phyloP scores from a whole-genome alignment of 768 basidiomycete genomes.

The Macrolepiota dolichaula region DNA sequence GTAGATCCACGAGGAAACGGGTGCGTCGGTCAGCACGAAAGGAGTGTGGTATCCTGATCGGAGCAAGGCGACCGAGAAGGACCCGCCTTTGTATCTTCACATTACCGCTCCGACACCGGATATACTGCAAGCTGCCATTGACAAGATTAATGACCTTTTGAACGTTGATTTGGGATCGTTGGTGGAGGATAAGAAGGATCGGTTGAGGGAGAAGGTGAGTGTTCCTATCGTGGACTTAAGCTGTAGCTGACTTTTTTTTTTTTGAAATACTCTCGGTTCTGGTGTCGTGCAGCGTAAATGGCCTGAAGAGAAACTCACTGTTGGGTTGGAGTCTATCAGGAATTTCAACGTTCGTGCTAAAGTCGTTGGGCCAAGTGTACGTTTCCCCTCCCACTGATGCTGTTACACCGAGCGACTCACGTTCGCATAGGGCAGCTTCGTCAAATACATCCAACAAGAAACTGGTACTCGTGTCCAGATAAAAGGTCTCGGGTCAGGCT shows the following conservation, averaged over 20 bases:
- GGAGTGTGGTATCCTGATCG: conserved; percentile 92
- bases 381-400: conserved; percentile 12
- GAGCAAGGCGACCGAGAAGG: conserved; percentile 78
- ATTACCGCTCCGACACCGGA: conserved; percentile 70
- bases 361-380: conserved; percentile 84
- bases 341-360: conserved; percentile 95
- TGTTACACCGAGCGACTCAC: background rate
- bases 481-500: conserved; percentile 87
- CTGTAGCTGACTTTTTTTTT: background rate
- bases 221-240: background rate
- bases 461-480: conserved; percentile 92
- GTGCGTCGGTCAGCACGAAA: conserved; percentile 85
- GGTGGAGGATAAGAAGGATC: conserved; percentile 61
- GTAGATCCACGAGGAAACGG: conserved; percentile 84
- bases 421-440: conserved; percentile 72
- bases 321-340: conserved; percentile 77
- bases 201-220: conserved; percentile 40
- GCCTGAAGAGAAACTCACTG: conserved; percentile 88
- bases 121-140: conserved; percentile 54
- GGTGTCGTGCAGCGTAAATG: conserved; percentile 65
- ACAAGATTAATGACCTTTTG: conserved; percentile 64
- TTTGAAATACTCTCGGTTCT: background rate
- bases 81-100: conserved; percentile 87
- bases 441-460: conserved; percentile 89
- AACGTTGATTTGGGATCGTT: conserved; percentile 65